Evolutionary conservation across 305 asterid genomes (phyloP).

Genomic region (Withania somnifera): DNA sequence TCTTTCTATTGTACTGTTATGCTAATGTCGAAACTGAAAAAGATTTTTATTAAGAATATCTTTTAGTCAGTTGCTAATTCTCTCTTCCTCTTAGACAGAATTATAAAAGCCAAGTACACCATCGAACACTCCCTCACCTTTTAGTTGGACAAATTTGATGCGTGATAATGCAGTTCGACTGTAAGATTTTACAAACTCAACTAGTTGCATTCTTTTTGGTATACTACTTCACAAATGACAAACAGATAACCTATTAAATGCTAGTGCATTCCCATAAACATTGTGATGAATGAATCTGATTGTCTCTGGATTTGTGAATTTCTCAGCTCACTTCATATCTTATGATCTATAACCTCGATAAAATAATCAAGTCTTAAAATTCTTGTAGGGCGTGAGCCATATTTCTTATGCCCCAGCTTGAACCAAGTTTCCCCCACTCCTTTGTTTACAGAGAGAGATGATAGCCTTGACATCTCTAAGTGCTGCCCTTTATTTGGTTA

Average conservation of each 20-base stretch:
- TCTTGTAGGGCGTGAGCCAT: not conserved
- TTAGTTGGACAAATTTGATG: not conserved
- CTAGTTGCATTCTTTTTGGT: not conserved
- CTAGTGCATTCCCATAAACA: not conserved
- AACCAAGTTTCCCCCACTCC: not conserved
- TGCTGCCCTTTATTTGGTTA: not conserved
- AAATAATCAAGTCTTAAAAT: not conserved
- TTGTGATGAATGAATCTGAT: not conserved
- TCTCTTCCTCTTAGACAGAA: not conserved
- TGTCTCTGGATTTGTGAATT: not conserved
- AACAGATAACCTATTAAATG: not conserved
- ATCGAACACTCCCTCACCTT: not conserved
- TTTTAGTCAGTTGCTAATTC: not conserved
- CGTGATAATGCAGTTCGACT: not conserved
- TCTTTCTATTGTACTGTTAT: not conserved
- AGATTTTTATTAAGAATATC: not conserved
- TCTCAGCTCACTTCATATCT: not conserved
- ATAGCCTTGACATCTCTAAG: not conserved
- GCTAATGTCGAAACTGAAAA: not conserved
- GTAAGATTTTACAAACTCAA: not conserved
- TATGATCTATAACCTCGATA: not conserved
- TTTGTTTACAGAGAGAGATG: not conserved
- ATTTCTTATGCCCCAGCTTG: not conserved
- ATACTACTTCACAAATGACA: not conserved
- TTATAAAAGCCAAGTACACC: not conserved